Base-by-base conservation (phyloP, 768 basidiomycete genomes). In the Pleurotus cornucopiae region DNA sequence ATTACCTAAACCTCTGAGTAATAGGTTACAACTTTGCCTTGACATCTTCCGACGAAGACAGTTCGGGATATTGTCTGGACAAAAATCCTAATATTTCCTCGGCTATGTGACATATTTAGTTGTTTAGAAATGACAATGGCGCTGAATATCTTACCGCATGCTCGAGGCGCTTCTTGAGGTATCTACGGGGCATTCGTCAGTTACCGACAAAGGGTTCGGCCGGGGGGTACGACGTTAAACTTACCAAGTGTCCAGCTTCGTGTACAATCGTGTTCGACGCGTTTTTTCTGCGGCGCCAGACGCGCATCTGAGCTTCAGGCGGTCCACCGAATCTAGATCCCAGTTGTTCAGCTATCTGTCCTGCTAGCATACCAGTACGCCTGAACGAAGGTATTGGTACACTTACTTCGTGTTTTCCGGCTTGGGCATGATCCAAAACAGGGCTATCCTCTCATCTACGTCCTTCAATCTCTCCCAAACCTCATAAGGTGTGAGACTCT, bases 371-470 rank as follows among this genome's bases (percentile, higher is more conserved):
- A 43, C 14, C 41, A n/a, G 5, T 43, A 11, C 20, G 4, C 14
- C 6, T 13, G 13, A 44, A 34, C 20, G 41, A 21, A 44, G 41
- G n/a, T 41, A 41, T 41, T 13, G 20, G 11, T 9, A 14, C 9
- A 44, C 41, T 11, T 21, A 44, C 20, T 16, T 44, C 41, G 30
- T 34, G 7, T 44, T 41, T 23, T 40, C 39, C 11, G 51, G 51
- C 5, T 49, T 26, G 6, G 83, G 83, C 55, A 88, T 65, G 37
- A 85, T 67, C 80, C 81, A 89, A 23, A 73, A 67, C 52, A 88
- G 55, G 45, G 74, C 69, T 26, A 88, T 77, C 38, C 73, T 68
- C 46, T 74, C 69, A 48, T 85, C 80, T 25, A 89, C 67, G n/a
- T 60, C 60, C 11, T 67, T 66, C 7, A 82, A 49, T n/a, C 68